A percentile compares a stretch with the other conserved stretches of the same genome.
These are phyloP conservation scores for Solanum bulbocastanum DNA, from an alignment of 257 asterid genomes.

Conservation along the genomic window DNA sequence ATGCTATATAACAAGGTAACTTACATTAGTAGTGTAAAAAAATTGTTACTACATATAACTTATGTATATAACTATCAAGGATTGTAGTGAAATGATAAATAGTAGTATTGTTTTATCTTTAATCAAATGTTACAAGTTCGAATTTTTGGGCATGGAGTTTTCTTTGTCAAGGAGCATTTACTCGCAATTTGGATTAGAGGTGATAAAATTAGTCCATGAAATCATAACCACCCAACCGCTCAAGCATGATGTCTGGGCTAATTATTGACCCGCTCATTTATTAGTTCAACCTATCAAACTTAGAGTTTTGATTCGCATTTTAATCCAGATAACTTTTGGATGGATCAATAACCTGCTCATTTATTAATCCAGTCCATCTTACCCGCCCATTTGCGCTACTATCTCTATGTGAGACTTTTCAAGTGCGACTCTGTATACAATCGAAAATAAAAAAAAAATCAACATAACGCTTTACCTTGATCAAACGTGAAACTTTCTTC, in stretches of 20 bases:
- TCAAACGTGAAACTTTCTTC: neutral
- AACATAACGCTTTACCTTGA: neutral
- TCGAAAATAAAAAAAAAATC: accelerated
- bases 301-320: neutral
- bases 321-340: neutral
- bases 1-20: neutral
- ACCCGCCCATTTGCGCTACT: neutral
- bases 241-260: too few relatives aligned
- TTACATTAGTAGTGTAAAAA: neutral
- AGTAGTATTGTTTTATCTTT: too few relatives aligned
- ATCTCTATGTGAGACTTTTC: neutral
- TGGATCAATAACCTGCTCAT: too few relatives aligned
- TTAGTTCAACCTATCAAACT: neutral
- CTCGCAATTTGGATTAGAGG: neutral
- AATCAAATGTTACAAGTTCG: neutral
- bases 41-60: neutral
- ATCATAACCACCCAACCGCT: too few relatives aligned
- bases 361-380: neutral
- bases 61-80: neutral
- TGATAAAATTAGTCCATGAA: too few relatives aligned
- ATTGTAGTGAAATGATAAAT: neutral
- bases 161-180: neutral
- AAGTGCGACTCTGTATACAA: neutral
- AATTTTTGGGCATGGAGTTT: neutral
- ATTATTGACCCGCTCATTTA: neutral